phyloP scores from a whole-genome alignment of 225 moss, liverwort and hornwort genomes.

The Polytrichum commune region DNA sequence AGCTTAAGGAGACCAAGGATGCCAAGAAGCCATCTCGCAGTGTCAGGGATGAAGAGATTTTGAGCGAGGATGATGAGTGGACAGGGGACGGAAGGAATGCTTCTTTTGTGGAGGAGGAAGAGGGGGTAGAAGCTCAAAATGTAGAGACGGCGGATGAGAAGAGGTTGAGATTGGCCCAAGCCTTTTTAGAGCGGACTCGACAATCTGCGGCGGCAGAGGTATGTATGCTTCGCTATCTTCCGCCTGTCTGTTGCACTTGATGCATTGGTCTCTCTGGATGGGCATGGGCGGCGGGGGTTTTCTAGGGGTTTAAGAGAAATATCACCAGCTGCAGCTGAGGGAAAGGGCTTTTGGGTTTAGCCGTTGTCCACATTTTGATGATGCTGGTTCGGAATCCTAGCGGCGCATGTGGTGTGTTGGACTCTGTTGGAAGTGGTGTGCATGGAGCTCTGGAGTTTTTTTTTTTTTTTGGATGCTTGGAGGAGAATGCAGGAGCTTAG shows the following conservation, averaged over 20 bases:
- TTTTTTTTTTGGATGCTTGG: no score
- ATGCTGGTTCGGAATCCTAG: no score
- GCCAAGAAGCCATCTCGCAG: slow-evolving; percentile 7
- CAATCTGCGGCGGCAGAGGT: slow-evolving; percentile 57
- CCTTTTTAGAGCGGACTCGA: slow-evolving; percentile 74
- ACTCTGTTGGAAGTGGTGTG: no score
- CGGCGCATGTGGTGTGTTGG: no score
- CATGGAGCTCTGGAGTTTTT: no score
- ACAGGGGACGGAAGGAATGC: slow-evolving; percentile 24
- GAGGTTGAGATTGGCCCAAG: slow-evolving; percentile 83
- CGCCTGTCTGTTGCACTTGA: slow-evolving; percentile 4
- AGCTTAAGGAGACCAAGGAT: slow-evolving; percentile 4
- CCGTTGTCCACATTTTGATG: no score
- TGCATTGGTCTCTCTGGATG: slow-evolving; percentile 2
- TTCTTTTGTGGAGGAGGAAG: slow-evolving; percentile 35
- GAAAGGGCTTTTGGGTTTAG: no score
- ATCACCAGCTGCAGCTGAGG: no score
- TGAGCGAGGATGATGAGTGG: slow-evolving; percentile 77
- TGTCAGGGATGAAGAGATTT: slow-evolving; percentile 65
- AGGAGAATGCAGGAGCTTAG: no score
- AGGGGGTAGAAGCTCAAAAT: slow-evolving; percentile 31
- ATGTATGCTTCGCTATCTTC: neutral
- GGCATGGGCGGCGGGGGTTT: no score
- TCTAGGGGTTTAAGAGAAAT: no score
- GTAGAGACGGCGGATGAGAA: slow-evolving; percentile 90